These are phyloP conservation scores for Solanum piurae DNA, from an alignment of 257 asterid genomes.

Conservation along the genomic window DNA sequence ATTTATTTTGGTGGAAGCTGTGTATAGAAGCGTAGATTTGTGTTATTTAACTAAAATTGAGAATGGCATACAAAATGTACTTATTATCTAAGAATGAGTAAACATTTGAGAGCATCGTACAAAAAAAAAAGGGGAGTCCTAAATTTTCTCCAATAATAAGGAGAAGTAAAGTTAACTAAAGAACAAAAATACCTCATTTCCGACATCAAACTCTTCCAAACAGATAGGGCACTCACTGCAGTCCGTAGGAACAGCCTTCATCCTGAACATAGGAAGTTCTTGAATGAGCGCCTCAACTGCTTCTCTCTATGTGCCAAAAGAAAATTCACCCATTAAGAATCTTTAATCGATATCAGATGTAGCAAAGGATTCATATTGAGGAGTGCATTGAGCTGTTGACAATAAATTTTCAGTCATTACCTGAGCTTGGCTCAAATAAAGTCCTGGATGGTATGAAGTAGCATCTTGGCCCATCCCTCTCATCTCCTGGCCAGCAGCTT, in stretches of 20 bases:
- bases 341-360: neutral
- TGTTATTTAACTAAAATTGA: neutral
- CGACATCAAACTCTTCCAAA: slow-evolving; percentile 82
- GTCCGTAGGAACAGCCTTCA: slow-evolving; percentile 90
- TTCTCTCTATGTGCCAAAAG: slow-evolving; percentile 55
- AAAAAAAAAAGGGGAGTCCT: neutral
- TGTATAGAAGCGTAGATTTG: neutral
- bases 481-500: slow-evolving; percentile 80
- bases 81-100: neutral
- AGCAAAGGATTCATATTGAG: neutral
- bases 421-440: slow-evolving; percentile 70
- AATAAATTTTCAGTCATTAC: slow-evolving; percentile 12
- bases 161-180: neutral
- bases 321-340: neutral
- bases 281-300: slow-evolving; percentile 96
- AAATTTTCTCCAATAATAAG: neutral
- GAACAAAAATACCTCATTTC: slow-evolving; percentile 59
- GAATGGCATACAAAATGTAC: neutral
- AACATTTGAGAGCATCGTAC: neutral
- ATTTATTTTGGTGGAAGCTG: neutral
- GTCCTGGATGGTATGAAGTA: slow-evolving; percentile 57
- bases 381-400: neutral
- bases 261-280: slow-evolving; percentile 81
- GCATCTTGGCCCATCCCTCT: slow-evolving; percentile 74
- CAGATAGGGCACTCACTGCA: slow-evolving; percentile 97